Base-by-base conservation (phyloP, 2,329 filamentous ascomycete species). In the Beauveria brongniartii region DNA sequence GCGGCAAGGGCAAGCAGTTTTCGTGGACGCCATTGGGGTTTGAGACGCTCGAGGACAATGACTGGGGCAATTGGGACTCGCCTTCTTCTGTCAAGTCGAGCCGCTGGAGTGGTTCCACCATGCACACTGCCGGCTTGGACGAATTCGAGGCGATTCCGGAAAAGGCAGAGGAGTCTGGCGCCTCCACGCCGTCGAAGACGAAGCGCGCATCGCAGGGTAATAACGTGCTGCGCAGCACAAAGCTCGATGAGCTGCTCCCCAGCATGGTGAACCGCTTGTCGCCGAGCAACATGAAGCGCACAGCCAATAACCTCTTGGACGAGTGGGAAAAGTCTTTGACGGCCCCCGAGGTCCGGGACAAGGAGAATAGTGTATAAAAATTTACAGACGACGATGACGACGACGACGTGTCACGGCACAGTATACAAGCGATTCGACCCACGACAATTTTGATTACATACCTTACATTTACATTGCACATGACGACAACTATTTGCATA, bases 301-400 rank as follows among this genome's bases (percentile, higher is more conserved):
- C 90, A 1, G 90, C 92, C n/a, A 89, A 87, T 41, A 89, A 88
- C 64, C 80, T 96, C 61, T 91, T 97, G 85, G 89, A 87, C 65
- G 92, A 96, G 70, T 96, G 91, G 90, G 93, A 97, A 76, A 90
- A 86, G 72, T 75, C 74, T 4, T 66, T 76, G 48, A 65, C 67
- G 6, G 65, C 71, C 9, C 71, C 73, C 12, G 65, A 68, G 44
- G 53, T 61, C 34, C 66, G 64, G 22, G 64, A 70, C 64, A 72
- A 73, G 64, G 73, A 74, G 64, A 75, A 74, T 62, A 65, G 61
- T 22, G 66, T 64, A 61, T 69, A 68, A 56, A 43, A n/a, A 30
- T 50, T 41, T 18, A 44, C 30, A 34, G 34, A 47, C 37, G 41
- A 47, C 10, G 34, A 47, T 24, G 34, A 47, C 37, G 41, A 60